Evolutionary conservation across 768 basidiomycete genomes (phyloP).

Genomic region (Tulasnella sp.): DNA sequence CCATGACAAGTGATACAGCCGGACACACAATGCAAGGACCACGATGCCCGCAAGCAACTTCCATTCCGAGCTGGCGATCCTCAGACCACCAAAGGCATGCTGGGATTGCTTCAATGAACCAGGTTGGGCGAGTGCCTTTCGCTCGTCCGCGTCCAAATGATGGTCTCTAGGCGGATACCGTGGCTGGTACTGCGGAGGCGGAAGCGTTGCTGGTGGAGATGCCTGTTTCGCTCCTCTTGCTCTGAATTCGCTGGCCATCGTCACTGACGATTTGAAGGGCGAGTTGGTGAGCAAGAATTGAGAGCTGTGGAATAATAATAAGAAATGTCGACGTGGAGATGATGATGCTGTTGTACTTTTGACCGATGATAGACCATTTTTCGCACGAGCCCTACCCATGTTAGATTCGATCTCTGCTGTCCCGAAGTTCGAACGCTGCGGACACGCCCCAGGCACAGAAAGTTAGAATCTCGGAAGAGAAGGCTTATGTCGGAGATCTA

Average conservation of each 20-base stretch:
- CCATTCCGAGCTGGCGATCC: constrained; percentile 63
- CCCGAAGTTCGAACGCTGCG: not conserved
- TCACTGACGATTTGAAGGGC: not conserved
- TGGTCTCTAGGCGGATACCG: constrained; percentile 61
- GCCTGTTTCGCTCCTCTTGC: constrained; percentile 1
- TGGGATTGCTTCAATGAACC: constrained; percentile 3
- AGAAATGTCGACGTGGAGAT: constrained; percentile 6
- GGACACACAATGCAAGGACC: constrained; percentile 67
- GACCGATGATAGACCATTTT: constrained; percentile 9
- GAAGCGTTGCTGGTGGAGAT: not conserved
- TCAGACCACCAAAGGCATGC: constrained; percentile 45
- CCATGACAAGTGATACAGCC: constrained; percentile 74
- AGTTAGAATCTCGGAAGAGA: not conserved
- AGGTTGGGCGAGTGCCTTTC: constrained; percentile 28
- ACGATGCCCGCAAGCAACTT: constrained; percentile 60
- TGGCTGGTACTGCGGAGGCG: not conserved
- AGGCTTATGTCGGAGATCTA: not conserved
- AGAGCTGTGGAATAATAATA: not conserved
- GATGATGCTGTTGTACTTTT: constrained; percentile 5
- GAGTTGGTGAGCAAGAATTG: not conserved
- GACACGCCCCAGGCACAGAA: not conserved
- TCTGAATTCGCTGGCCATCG: constrained; percentile 10
- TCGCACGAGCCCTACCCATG: not conserved
- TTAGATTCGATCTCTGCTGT: not conserved
- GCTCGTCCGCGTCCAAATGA: constrained; percentile 65